Base-by-base conservation (phyloP, 2,329 filamentous ascomycete species). In the Xylariaceae sp. region DNA sequence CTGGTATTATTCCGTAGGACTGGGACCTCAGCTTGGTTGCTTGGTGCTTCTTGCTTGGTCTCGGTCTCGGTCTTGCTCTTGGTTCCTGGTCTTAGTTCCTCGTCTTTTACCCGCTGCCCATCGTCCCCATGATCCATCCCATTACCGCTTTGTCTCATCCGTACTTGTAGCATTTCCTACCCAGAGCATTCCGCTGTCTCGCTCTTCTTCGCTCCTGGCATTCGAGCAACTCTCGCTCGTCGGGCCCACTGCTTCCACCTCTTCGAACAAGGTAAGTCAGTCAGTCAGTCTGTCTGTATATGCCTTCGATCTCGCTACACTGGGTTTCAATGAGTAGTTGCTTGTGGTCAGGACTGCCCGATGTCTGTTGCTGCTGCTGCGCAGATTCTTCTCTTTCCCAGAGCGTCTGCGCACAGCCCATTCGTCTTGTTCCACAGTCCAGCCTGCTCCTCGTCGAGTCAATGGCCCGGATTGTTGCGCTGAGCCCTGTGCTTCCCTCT, bases 151-250 rank as follows among this genome's bases (percentile, higher is more conserved):
- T 59, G 61, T 62, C 61, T 59, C 64, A 66, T 69, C 61, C 48
- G 57, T 47, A 53, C 53, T 15, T 39, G 35, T 66, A 42, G 37
- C 13, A 66, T 64, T 65, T 60, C 62, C 64, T 58, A 66, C 58
- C 68, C 63, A 64, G 68, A 67, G 70, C 68, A 67, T 59, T 58
- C 61, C 64, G 64, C 64, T 66, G 62, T 64, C 62, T 65, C 57
- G 30, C 52, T 59, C 60, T 55, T 64, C 51, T 42, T 9, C 56
- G 62, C 55, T 62, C 57, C 65, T 65, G 59, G 56, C 48, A 48
- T 56, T 53, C 45, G 44, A 61, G 48, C 59, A 57, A 37, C 57
- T 35, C 13, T 48, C 18, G 42, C 23, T 42, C 44, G 47, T 35
- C 48, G 52, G 59, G 55, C 37, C 55, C 54, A 5, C 23, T 5